These are phyloP conservation scores for Azolla pinnata DNA, from an alignment of 75 land plant genomes.

Conservation along the genomic window DNA sequence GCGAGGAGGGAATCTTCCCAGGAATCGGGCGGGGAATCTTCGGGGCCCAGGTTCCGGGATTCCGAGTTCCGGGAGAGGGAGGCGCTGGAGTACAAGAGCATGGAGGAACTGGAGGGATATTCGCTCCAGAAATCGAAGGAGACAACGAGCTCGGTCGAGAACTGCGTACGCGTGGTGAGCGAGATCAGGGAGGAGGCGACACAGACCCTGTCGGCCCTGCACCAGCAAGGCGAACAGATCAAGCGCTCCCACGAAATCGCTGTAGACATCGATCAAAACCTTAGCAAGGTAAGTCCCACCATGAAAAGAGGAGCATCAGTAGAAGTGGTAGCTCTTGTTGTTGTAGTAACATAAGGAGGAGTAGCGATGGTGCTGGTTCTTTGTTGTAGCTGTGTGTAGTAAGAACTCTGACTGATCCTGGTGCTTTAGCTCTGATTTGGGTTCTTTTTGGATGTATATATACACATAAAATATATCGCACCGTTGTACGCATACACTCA, in stretches of 20 bases:
- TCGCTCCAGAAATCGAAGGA: constrained; percentile 54
- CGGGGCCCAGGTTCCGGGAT: background rate
- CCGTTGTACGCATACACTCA: no score
- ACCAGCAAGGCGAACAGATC: constrained; percentile 69
- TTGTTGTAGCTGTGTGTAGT: no score
- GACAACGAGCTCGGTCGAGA: constrained; percentile 40
- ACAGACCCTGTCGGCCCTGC: constrained; percentile 38
- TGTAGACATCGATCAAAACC: constrained; percentile 45
- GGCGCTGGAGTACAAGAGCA: constrained; percentile 33
- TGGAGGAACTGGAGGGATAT: constrained; percentile 53
- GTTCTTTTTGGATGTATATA: no score
- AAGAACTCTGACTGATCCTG: no score
- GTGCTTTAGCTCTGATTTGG: no score
- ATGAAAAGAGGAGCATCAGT: no score
- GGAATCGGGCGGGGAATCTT: no score
- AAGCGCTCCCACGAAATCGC: constrained; percentile 43
- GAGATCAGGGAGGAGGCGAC: constrained; percentile 49
- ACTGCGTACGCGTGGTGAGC: constrained; percentile 52
- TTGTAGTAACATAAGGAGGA: no score
- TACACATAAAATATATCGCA: no score
- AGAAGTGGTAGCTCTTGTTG: no score
- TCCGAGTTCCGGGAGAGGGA: constrained; percentile 25
- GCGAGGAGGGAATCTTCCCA: constrained; percentile 7
- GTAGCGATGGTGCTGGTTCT: no score
- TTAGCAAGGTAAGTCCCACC: constrained; percentile 40